Percentiles rank a stretch among this genome's conserved stretches.
phyloP scores from a whole-genome alignment of 192 early-diverging fungal species.

The Entomortierella beljakovae region DNA sequence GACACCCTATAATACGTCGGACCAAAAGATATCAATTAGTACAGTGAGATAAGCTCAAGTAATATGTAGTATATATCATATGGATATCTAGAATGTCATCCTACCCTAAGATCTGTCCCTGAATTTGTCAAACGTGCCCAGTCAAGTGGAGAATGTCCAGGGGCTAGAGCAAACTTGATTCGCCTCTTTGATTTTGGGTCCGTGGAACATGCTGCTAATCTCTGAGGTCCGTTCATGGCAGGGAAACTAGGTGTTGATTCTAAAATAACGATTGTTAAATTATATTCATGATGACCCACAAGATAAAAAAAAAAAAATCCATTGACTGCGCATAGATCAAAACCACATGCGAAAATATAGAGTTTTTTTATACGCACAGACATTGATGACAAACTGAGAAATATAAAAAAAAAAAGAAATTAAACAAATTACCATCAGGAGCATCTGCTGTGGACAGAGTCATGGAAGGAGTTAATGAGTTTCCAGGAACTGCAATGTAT shows the following conservation, averaged over 20 bases:
- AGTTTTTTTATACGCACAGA: neutral
- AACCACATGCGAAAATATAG: neutral
- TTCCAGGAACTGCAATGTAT: neutral
- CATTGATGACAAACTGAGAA: neutral
- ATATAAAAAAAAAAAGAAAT: neutral
- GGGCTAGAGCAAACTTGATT: slow-evolving; percentile 83
- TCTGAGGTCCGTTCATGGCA: slow-evolving; percentile 49
- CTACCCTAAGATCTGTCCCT: slow-evolving; percentile 75
- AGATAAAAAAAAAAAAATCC: too few species aligned
- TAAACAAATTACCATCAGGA: slow-evolving; percentile 24
- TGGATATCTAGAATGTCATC: neutral
- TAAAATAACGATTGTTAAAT: neutral
- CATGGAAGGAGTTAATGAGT: slow-evolving; percentile 19
- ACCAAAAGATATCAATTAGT: neutral
- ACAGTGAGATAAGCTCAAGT: neutral
- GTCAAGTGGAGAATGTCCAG: slow-evolving; percentile 91
- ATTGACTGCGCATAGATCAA: slow-evolving; percentile 19
- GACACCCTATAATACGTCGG: slow-evolving; percentile 60
- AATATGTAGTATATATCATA: neutral
- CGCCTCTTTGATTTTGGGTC: slow-evolving; percentile 52
- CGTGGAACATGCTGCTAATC: slow-evolving; percentile 47
- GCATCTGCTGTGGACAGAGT: slow-evolving; percentile 40
- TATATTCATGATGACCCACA: too few species aligned
- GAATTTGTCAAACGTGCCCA: slow-evolving; percentile 90
- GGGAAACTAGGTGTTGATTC: slow-evolving; percentile 47